Evolutionary conservation across 345 rosid genomes (phyloP).

Genomic region (Eucalyptus grandis): DNA sequence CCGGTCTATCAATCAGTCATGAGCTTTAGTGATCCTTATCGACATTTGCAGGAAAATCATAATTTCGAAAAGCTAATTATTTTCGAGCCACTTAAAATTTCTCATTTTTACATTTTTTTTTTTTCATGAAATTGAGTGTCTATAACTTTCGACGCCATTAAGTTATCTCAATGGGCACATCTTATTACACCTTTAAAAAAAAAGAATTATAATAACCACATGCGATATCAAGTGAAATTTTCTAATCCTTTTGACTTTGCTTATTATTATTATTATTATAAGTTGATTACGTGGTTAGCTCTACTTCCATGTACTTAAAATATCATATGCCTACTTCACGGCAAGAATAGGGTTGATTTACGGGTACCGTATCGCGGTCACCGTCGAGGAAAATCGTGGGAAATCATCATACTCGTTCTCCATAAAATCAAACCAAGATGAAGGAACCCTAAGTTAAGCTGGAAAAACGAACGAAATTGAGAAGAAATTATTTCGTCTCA

Average conservation of each 20-base stretch:
- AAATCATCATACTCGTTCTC: background rate
- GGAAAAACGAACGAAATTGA: background rate
- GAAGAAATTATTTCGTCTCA: background rate
- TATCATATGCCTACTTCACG: background rate
- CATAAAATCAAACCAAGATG: background rate
- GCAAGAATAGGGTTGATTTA: background rate
- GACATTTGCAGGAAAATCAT: rapidly evolving
- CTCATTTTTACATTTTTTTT: no score
- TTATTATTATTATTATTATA: background rate
- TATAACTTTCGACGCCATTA: no score
- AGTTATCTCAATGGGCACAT: background rate
- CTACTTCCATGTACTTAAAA: background rate
- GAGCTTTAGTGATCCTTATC: background rate
- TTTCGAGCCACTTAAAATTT: rapidly evolving
- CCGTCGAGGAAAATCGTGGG: background rate
- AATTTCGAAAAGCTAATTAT: rapidly evolving
- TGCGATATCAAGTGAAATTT: background rate
- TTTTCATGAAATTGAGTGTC: no score
- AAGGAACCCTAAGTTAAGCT: background rate
- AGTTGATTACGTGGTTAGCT: background rate
- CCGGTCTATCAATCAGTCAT: rapidly evolving
- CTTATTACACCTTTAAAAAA: background rate
- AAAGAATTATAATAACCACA: background rate
- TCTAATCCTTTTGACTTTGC: background rate
- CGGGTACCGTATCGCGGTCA: background rate